Evolutionary conservation across 148 eudicot genomes (phyloP).

Genomic region (Rhododendron mucronatum): DNA sequence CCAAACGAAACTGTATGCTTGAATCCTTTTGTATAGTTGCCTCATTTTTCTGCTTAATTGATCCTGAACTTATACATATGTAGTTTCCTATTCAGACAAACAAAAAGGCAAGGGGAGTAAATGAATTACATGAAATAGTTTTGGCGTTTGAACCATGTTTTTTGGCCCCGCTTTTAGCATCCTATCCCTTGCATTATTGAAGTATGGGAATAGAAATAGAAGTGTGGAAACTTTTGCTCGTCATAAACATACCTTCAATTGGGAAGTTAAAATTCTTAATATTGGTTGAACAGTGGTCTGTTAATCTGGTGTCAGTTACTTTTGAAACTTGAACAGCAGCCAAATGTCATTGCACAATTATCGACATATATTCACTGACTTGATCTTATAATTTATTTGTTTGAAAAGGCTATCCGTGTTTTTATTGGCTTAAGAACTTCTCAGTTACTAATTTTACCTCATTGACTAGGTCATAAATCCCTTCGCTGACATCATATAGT

Average conservation of each 20-base stretch:
- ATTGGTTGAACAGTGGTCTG: not conserved
- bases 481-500: conserved; percentile 43
- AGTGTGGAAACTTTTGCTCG: not conserved
- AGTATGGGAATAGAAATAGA: not conserved
- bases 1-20: not conserved
- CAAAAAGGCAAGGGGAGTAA: too few relatives aligned
- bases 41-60: not conserved
- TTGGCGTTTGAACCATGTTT: not conserved
- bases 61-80: not conserved
- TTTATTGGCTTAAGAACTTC: not conserved
- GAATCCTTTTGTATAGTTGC: not conserved
- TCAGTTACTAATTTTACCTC: conserved; percentile 20
- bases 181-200: not conserved
- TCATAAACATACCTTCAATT: not conserved
- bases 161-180: not conserved
- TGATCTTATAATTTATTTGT: not conserved
- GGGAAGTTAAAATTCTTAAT: not conserved
- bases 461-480: conserved; percentile 44
- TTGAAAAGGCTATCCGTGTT: not conserved
- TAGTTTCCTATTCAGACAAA: not conserved
- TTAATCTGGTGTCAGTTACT: not conserved
- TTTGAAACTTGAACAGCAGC: not conserved
- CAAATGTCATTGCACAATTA: not conserved
- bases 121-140: not conserved
- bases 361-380: not conserved